Evolutionary conservation across 805 yeast species (phyloP), one percentile per base, ranked within the genome.

Genomic region (Wickerhamiella shivajii): DNA sequence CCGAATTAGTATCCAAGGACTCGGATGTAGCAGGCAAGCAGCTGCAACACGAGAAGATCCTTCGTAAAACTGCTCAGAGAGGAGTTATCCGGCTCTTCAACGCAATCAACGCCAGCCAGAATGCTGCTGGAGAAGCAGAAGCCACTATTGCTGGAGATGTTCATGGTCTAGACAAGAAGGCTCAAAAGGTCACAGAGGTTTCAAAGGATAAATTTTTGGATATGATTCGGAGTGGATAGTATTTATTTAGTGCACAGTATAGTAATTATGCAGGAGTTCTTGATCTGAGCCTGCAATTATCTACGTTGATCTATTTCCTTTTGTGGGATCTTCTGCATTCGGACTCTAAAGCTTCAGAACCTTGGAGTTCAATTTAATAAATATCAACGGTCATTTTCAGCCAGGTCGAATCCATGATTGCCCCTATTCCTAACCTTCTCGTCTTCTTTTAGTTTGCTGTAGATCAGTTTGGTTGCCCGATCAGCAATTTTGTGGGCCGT

Each of bases 191-290:
- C 45, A 75, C 72, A 26, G 94, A 84, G 46, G 66, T 85, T 34
- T 77, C 93, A 4, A 87, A 85, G 53, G 93, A 84, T 51, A 79
- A 73, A 52, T 85, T 85, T 50, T 66, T 85, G 55, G 94, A 84
- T 55, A 63, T 85, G 54, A 90, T 85, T 23, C 77, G 56, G 10
- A 39, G 39, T 34, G 52, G 51, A 8, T 48, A 30, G 32, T 12
- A 14, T 16, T 18, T 38, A 34, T 34, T 31, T 34, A 35, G n/a
- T n/a, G n/a, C n/a, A n/a, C n/a, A n/a, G n/a, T n/a, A n/a, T n/a
- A n/a, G n/a, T n/a, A n/a, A n/a, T n/a, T n/a, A n/a, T n/a, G n/a
- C n/a, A n/a, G n/a, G n/a, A n/a, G n/a, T n/a, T n/a, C n/a, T n/a
- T n/a, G n/a, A n/a, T n/a, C n/a, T n/a, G n/a, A n/a, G n/a, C n/a